Conservation (phyloP, 352 stramenopile species). For the Phytophthora capsici region DNA sequence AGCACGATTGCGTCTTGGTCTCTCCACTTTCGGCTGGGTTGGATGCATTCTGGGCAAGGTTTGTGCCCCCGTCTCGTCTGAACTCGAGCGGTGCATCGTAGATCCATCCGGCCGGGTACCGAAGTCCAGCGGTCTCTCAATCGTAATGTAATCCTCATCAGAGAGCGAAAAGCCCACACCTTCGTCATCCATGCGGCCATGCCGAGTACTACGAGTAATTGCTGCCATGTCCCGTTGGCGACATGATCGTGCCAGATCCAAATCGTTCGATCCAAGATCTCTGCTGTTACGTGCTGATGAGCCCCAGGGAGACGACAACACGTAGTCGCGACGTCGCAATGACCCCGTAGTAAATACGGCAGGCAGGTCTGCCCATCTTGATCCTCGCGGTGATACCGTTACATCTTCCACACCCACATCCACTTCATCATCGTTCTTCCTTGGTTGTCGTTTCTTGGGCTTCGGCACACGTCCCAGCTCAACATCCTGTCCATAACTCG, state of each 20-base stretch:
- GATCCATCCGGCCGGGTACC: conserved; percentile 11
- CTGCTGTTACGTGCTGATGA: conserved; percentile 23
- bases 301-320: conserved; percentile 54
- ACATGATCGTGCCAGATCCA: conserved; percentile 31
- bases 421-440: conserved; percentile 1
- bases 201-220: conserved; percentile 45
- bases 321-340: conserved; percentile 47
- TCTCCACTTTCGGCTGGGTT: conserved; percentile 24
- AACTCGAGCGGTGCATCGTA: conserved; percentile 25
- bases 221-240: conserved; percentile 33
- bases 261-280: conserved; percentile 40
- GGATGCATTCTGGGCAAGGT: conserved; percentile 26
- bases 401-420: conserved; percentile 19
- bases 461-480: conserved; percentile 23
- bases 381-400: conserved; percentile 38
- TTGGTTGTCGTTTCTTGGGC: conserved; percentile 32
- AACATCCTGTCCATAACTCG: conserved; percentile 17
- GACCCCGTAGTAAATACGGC: conserved; percentile 47
- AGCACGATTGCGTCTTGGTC: conserved; percentile 8
- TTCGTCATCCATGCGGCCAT: conserved; percentile 41
- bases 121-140: conserved; percentile 53
- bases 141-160: conserved; percentile 75
- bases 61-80: conserved; percentile 22
- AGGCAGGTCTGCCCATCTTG: conserved; percentile 43
- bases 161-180: conserved; percentile 56